Percentiles rank a stretch among this genome's conserved stretches.
Conservation (phyloP, 2,329 filamentous ascomycete genomes). For the Fusarium redolens region DNA sequence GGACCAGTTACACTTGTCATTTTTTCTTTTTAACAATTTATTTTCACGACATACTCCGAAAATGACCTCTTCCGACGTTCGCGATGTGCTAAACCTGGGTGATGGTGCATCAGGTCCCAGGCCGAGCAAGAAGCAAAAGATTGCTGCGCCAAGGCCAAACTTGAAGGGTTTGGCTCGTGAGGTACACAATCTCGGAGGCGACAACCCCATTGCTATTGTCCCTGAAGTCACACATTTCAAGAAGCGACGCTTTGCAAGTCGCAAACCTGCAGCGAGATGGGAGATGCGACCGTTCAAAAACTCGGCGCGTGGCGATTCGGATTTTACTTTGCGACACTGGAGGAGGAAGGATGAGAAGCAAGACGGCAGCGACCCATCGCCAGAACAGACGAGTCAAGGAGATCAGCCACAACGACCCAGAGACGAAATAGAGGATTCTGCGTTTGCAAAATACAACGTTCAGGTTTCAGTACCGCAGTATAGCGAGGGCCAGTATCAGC, state of each 20-base stretch:
- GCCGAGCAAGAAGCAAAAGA: conserved; percentile 80
- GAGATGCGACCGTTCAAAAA: conserved; percentile 79
- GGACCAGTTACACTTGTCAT: neutral
- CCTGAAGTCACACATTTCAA: conserved; percentile 70
- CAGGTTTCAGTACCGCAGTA: conserved; percentile 83
- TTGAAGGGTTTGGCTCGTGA: conserved; percentile 74
- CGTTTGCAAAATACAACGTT: conserved; percentile 90
- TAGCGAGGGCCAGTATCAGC: conserved; percentile 86
- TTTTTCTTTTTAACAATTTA: neutral
- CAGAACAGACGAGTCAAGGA: conserved; percentile 45
- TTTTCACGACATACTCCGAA: conserved; percentile 44
- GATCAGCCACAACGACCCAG: conserved; percentile 35
- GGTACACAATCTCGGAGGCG: conserved; percentile 72
- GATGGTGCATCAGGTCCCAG: conserved; percentile 63
- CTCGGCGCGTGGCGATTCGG: conserved; percentile 76
- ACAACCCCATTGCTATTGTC: conserved; percentile 75
- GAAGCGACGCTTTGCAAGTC: conserved; percentile 65
- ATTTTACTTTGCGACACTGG: conserved; percentile 83
- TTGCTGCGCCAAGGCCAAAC: conserved; percentile 68
- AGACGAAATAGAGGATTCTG: conserved; percentile 65
- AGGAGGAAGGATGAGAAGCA: conserved; percentile 68
- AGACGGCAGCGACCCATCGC: conserved; percentile 45
- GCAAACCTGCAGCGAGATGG: conserved; percentile 71
- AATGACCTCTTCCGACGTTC: conserved; percentile 84
- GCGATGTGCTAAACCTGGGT: conserved; percentile 87